phyloP scores from a whole-genome alignment of 768 basidiomycete species.

The Gloeopeniophorella convolvens region DNA sequence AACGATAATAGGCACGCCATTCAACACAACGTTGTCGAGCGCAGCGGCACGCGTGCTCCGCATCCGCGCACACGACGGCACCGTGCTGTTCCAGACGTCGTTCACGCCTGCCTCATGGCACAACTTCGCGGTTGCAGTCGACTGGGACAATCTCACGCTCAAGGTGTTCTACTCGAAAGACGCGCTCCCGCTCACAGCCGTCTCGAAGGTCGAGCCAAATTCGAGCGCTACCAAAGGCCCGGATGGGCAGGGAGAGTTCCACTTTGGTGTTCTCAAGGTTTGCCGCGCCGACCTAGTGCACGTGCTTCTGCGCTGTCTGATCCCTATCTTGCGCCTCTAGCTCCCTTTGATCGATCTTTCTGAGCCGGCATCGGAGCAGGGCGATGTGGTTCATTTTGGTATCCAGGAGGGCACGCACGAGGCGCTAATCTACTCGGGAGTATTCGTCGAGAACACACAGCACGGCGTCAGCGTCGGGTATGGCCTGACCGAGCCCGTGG shows the following conservation, averaged over 20 bases:
- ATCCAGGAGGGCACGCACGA: slow-evolving; percentile 54
- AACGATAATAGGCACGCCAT: slow-evolving; percentile 42
- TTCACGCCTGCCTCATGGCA: slow-evolving; percentile 45
- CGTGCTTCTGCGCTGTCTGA: neutral
- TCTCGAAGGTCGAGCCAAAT: slow-evolving; percentile 39
- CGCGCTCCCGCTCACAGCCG: slow-evolving; percentile 33
- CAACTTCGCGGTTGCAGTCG: slow-evolving; percentile 53
- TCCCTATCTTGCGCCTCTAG: slow-evolving; percentile 25
- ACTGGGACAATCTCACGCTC: slow-evolving; percentile 47
- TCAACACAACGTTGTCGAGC: slow-evolving; percentile 43
- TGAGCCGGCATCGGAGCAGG: slow-evolving; percentile 41
- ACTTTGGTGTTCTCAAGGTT: slow-evolving; percentile 56
- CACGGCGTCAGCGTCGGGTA: slow-evolving; percentile 30
- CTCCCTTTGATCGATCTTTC: slow-evolving; percentile 45
- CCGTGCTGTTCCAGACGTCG: slow-evolving; percentile 42
- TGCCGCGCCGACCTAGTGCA: slow-evolving; percentile 1
- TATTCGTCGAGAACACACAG: slow-evolving; percentile 43
- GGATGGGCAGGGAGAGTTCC: slow-evolving; percentile 53
- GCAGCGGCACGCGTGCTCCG: slow-evolving; percentile 44
- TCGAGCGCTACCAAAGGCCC: slow-evolving; percentile 33
- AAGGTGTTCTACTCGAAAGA: slow-evolving; percentile 46
- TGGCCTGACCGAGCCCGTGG: slow-evolving; percentile 18
- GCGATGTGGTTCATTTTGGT: slow-evolving; percentile 52
- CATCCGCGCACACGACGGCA: slow-evolving; percentile 47
- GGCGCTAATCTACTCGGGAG: slow-evolving; percentile 49